Evolutionary conservation across 2,329 filamentous ascomycete genomes (phyloP), one percentile per base, ranked within the genome.

Genomic region (Aspergillus tamarii): DNA sequence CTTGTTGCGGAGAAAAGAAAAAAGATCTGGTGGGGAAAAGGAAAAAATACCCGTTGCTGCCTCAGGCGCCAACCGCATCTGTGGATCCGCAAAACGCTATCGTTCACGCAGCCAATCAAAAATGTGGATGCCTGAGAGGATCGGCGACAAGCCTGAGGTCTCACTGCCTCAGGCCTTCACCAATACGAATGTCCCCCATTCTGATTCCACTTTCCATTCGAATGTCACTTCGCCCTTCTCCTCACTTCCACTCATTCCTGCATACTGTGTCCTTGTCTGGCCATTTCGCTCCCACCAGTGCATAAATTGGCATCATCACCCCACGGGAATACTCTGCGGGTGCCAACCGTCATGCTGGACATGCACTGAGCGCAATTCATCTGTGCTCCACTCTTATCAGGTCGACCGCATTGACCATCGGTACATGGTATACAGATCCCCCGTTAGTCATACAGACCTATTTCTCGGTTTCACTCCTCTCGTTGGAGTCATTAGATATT

Each of bases 101-200:
- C 57, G 39, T 48, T 4, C 4, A 19, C 26, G 21, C 21, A 26
- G 36, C 70, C 68, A 73, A 73, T 74, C 65, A 72, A 59, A 62
- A 74, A 74, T 68, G 36, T 70, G 67, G 72, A 71, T 75, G 73
- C 73, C 73, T 74, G 72, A 72, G 66, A 23, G 26, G 46, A 50
- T 50, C 46, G 8, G 46, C 46, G 8, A 50, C 16, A 5, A 28
- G 46, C 46, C 46, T 52, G 48, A 32, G 48, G 10, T 12, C 19
- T 4, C 10, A 2, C 28, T 32, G 48, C 48, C 48, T 52, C 28
- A 52, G 48, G 48, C 48, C 21, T 6, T 14, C 4, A n/a, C 16
- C 0, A 11, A 32, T 48, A 48, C 21, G 45, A 26, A 48, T 48
- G 45, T 16, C 45, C 48, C 28, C 28, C 28, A 52, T n/a, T 52